Evolutionary conservation across 129 eudicot genomes (phyloP).

Genomic region (Rutidosis leptorrhynchoides): DNA sequence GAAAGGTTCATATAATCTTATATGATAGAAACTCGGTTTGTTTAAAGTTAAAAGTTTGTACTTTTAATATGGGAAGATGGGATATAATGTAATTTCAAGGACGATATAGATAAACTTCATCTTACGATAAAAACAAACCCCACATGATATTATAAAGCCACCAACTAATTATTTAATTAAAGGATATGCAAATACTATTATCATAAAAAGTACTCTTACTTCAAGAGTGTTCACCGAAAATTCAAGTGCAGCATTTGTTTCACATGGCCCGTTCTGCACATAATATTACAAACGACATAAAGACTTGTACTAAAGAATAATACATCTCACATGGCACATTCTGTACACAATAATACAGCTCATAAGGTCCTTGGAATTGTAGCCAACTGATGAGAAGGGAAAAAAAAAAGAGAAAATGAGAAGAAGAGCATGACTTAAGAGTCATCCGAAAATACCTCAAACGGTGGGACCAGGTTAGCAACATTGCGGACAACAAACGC

Average conservation of each 20-base stretch:
- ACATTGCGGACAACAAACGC: slow-evolving; percentile 82
- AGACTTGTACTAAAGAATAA: background rate
- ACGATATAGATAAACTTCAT: background rate
- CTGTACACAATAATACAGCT: too few relatives aligned
- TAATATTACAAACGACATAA: slow-evolving; percentile 16
- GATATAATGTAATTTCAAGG: background rate
- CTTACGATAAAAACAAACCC: background rate
- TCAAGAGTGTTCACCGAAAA: slow-evolving; percentile 77
- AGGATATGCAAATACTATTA: background rate
- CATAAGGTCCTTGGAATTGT: background rate
- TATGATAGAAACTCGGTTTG: background rate
- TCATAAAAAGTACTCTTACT: slow-evolving; percentile 43
- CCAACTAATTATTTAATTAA: background rate
- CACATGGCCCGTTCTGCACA: slow-evolving; percentile 81
- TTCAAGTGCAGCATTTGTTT: slow-evolving; percentile 92
- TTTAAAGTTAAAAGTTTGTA: background rate
- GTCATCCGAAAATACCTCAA: slow-evolving; percentile 48
- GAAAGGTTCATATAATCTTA: background rate
- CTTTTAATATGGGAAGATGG: background rate
- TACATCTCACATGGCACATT: background rate
- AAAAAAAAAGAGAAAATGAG: background rate
- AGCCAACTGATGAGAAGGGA: too few relatives aligned
- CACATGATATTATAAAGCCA: background rate
- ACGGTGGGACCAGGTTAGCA: slow-evolving; percentile 90
- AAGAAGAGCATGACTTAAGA: background rate